Evolutionary conservation across 2,329 filamentous ascomycete genomes (phyloP).

Genomic region (Colletotrichum lindemuthianum): DNA sequence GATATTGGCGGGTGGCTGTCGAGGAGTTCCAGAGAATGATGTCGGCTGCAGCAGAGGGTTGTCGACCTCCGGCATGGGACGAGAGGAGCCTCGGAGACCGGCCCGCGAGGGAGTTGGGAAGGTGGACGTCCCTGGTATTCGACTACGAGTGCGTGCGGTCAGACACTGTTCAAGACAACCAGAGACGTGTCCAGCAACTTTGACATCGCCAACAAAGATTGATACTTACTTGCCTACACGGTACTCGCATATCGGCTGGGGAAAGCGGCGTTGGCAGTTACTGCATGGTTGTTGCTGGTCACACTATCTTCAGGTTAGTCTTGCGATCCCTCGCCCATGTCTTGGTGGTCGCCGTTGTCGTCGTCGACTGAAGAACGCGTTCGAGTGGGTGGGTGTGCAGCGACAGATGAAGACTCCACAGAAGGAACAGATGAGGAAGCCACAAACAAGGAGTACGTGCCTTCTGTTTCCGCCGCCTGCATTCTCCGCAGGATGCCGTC

Average conservation of each 20-base stretch:
- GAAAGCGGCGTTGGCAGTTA: slow-evolving; percentile 63
- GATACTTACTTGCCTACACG: slow-evolving; percentile 41
- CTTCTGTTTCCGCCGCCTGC: slow-evolving; percentile 62
- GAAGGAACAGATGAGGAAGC: not conserved
- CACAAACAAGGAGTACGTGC: slow-evolving; percentile 42
- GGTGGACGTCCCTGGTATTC: slow-evolving; percentile 29
- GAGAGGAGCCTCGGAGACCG: slow-evolving; percentile 8
- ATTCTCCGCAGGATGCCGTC: slow-evolving; percentile 60
- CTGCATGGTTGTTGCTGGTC: slow-evolving; percentile 64
- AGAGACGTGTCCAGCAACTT: not conserved
- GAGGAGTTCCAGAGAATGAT: slow-evolving; percentile 2
- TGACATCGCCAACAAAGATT: not conserved
- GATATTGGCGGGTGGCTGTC: not conserved
- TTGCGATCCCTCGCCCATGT: not conserved
- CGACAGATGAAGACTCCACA: not conserved
- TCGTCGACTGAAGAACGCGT: not conserved
- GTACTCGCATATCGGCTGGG: slow-evolving; percentile 62
- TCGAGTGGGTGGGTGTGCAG: too few relatives aligned
- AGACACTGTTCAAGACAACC: not conserved
- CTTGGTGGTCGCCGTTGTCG: not conserved
- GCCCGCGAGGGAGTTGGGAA: slow-evolving; percentile 22
- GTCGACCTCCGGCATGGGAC: slow-evolving; percentile 31
- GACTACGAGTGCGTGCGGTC: not conserved
- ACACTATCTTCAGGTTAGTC: slow-evolving; percentile 50
- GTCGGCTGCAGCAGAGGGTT: slow-evolving; percentile 37